Percentiles rank a stretch among this genome's conserved stretches.
Conservation (phyloP, 139 green algal species). For the Medakamo hakoo region DNA sequence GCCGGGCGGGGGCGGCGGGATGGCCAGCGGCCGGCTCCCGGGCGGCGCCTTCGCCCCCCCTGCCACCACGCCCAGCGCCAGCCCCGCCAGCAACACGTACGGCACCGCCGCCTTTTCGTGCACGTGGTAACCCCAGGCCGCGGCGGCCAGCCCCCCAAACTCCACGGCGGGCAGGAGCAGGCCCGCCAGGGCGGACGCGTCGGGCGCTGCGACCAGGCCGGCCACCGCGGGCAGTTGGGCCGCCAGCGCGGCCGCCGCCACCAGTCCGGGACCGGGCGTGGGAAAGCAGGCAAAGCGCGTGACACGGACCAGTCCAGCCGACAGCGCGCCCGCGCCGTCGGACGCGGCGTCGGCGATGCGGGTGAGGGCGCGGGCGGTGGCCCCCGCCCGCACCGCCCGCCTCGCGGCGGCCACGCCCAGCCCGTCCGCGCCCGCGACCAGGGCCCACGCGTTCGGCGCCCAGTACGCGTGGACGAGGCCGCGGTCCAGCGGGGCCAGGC, state of each 20-base stretch:
- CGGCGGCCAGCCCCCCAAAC: conserved; percentile 30
- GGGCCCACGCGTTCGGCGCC: conserved; percentile 86
- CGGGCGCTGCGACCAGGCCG: background rate
- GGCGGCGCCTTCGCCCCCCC: conserved; percentile 3
- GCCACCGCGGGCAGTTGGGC: background rate
- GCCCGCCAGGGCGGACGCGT: background rate
- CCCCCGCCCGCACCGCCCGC: conserved; percentile 16
- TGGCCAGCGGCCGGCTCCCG: no score
- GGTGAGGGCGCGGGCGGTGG: conserved; percentile 47
- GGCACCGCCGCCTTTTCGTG: conserved; percentile 76
- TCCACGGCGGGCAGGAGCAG: conserved; percentile 14
- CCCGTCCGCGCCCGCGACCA: conserved; percentile 75
- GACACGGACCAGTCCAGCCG: conserved; percentile 41
- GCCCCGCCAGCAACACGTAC: conserved; percentile 37
- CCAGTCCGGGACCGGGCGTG: background rate
- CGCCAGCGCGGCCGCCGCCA: background rate
- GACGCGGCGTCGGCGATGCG: conserved; percentile 26
- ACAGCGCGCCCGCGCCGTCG: conserved; percentile 10
- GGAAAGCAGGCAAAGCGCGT: conserved; percentile 68
- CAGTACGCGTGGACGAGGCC: conserved; percentile 90
- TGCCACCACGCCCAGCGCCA: conserved; percentile 19
- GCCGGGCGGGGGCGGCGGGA: no score
- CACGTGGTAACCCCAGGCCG: conserved; percentile 84
- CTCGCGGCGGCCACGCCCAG: conserved; percentile 10
- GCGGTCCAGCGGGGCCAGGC: conserved; percentile 84